Evolutionary conservation across 345 rosid genomes (phyloP), one percentile per base, ranked within the genome.

Genomic region (Bruguiera gymnorhiza): DNA sequence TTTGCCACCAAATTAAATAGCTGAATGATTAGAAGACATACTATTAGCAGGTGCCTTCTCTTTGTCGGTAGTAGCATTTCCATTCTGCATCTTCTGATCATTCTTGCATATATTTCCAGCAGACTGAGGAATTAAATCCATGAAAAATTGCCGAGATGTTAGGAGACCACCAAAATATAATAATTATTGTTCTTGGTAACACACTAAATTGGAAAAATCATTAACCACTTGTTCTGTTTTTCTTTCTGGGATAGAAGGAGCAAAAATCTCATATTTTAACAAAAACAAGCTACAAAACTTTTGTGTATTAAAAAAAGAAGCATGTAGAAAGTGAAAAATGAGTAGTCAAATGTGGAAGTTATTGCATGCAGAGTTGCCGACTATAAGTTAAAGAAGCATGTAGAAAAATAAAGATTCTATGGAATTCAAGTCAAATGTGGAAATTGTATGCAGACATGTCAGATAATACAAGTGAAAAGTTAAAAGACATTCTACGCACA

Each of bases 71-170:
- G 73, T 48, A 2, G 75, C 72, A 60, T 79, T 78, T 66, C 29
- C 86, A 61, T 71, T 75, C 72, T 80, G 81, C 18, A 76, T 59
- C 71, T 80, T 89, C n/a, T 20, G 85, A 46, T 81, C 82, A 60
- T 83, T 81, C 83, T 84, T 86, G 76, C 73, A 82, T 72, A 74
- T 75, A 79, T 85, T 92, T 57, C 98, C 98, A 69, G 94, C 87
- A 76, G 99, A 90, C 98, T 92, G 83, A 68, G 79, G 68, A 73
- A 60, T 70, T 62, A 54, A 20, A 75, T 60, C 71, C 34, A 75
- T 26, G 16, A 15, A 23, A 13, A 43, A 13, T 43, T 11, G 50
- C 18, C 0, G 50, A 43, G 50, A 43, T 15, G 16, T 43, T 43
- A 43, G 50, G 50, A 43, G 50, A 43, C 15, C 50, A 43, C 18